These are phyloP conservation scores for Colletotrichum godetiae DNA, from an alignment of 2,329 filamentous ascomycete species.

Conservation along the genomic window DNA sequence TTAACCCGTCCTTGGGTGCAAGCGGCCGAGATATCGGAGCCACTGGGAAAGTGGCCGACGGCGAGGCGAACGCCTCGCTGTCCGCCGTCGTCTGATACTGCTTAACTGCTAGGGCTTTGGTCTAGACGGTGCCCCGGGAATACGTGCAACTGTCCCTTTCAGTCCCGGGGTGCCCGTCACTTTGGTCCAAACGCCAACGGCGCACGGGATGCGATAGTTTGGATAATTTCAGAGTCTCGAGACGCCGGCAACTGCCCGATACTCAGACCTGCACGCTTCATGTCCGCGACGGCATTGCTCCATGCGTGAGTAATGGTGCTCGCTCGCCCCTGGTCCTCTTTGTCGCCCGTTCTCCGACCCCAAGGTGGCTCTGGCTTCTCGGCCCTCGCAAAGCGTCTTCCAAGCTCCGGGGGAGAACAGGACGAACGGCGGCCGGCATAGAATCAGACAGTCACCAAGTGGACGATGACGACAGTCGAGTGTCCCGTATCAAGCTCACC, in stretches of 20 bases:
- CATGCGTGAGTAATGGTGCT: slow-evolving; percentile 28
- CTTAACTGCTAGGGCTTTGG: slow-evolving; percentile 8
- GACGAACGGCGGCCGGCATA: slow-evolving; percentile 5
- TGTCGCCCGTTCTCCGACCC: background rate
- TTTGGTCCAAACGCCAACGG: slow-evolving; percentile 29
- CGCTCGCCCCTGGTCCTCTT: slow-evolving; percentile 9
- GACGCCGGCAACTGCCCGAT: slow-evolving; percentile 29
- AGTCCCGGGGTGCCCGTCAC: slow-evolving; percentile 16
- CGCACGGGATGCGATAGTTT: slow-evolving; percentile 28
- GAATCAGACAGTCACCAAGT: background rate
- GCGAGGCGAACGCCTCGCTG: slow-evolving; percentile 13
- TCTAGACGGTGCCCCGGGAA: slow-evolving; percentile 11
- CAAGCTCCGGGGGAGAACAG: slow-evolving; percentile 3
- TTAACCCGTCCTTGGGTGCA: slow-evolving; percentile 20
- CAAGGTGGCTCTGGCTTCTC: slow-evolving; percentile 25
- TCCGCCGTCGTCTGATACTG: slow-evolving; percentile 19
- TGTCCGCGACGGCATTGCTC: slow-evolving; percentile 10
- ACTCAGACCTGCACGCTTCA: slow-evolving; percentile 31
- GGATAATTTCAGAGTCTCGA: slow-evolving; percentile 11
- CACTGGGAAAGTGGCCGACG: slow-evolving; percentile 21
- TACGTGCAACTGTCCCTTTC: slow-evolving; percentile 3
- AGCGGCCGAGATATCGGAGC: slow-evolving; percentile 24
- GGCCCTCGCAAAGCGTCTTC: slow-evolving; percentile 1
- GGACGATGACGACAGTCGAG: slow-evolving; percentile 9
- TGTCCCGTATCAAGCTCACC: background rate